These are phyloP conservation scores for Corchorus olitorius DNA, from an alignment of 345 rosid species.

Conservation along the genomic window DNA sequence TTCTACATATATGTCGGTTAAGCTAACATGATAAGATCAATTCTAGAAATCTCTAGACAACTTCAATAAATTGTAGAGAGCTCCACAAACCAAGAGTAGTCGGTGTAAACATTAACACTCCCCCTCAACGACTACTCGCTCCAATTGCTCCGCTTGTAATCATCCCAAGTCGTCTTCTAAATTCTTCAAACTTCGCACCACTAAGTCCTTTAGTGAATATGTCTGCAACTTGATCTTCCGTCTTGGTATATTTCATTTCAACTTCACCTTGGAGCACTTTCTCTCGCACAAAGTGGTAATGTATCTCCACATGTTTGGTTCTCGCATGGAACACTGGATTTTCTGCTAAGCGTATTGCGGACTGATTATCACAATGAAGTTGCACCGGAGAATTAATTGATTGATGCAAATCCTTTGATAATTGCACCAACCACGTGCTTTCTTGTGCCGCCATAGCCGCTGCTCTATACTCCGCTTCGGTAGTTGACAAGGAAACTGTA, in stretches of 20 bases:
- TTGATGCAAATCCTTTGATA: conserved; percentile 4
- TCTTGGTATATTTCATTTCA: background rate
- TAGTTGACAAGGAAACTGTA: background rate
- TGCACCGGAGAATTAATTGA: background rate
- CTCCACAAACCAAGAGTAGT: no score
- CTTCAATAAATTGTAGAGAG: no score
- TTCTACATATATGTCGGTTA: no score
- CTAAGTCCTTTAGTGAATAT: background rate
- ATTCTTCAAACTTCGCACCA: background rate
- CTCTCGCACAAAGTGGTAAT: background rate
- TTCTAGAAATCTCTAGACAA: no score
- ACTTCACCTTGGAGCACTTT: background rate
- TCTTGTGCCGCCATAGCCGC: background rate
- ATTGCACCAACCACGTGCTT: background rate
- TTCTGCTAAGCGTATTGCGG: background rate
- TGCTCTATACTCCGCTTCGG: conserved; percentile 12
- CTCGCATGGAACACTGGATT: background rate
- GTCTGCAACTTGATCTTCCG: background rate
- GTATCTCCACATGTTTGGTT: conserved; percentile 6
- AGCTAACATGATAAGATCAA: no score
- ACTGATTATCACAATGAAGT: background rate
- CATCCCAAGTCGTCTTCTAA: background rate
- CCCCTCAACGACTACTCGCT: background rate
- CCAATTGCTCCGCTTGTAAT: no score
- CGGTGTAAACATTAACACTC: no score